A percentile compares a stretch with the other conserved stretches of the same genome.
phyloP scores from a whole-genome alignment of 345 rosid genomes.

The Turnera subulata region DNA sequence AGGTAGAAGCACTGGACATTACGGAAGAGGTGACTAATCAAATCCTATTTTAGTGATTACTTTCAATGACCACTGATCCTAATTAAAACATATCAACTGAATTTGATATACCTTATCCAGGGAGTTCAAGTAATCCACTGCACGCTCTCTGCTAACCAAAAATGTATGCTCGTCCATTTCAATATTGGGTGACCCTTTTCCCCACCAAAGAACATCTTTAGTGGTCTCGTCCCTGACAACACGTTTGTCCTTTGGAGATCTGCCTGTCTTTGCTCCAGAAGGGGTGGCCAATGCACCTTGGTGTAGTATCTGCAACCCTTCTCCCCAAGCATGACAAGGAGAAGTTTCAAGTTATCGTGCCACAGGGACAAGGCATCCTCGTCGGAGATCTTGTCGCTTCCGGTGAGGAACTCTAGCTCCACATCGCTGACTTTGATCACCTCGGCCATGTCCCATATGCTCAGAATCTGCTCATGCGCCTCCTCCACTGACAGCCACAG shows the following conservation, averaged over 20 bases:
- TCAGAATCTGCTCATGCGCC: slow-evolving; percentile 6
- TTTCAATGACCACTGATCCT: neutral
- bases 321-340: slow-evolving; percentile 11
- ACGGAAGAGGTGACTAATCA: too few species aligned
- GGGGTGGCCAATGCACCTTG: slow-evolving; percentile 70
- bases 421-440: slow-evolving; percentile 16
- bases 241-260: slow-evolving; percentile 92
- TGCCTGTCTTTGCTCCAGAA: slow-evolving; percentile 96
- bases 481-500: slow-evolving; percentile 20
- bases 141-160: slow-evolving; percentile 94
- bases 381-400: neutral
- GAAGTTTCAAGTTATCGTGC: slow-evolving; percentile 2
- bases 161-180: slow-evolving; percentile 98
- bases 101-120: slow-evolving; percentile 65
- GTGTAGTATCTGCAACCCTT: slow-evolving; percentile 11
- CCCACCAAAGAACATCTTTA: slow-evolving; percentile 96
- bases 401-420: slow-evolving; percentile 8
- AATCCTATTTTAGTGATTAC: neutral
- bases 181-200: slow-evolving; percentile 98
- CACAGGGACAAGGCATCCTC: neutral
- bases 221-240: slow-evolving; percentile 75
- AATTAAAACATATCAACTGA: neutral
- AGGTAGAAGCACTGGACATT: too few species aligned
- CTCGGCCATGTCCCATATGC: slow-evolving; percentile 21
- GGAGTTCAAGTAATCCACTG: slow-evolving; percentile 96